phyloP scores from a whole-genome alignment of 164 flowering plant species.

The Nymphaea colorata region DNA sequence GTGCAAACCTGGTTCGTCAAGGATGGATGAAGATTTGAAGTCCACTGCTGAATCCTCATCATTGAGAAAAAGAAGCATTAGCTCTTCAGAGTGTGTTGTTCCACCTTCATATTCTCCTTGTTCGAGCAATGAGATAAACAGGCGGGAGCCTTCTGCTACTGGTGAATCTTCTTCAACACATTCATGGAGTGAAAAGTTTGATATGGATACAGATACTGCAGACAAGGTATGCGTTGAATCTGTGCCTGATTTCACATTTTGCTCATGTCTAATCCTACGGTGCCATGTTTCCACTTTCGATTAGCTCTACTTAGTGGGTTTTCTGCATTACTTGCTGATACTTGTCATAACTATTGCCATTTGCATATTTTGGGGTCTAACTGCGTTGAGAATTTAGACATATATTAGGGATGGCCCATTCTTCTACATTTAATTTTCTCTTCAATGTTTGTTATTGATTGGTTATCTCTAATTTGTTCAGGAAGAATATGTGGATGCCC shows the following conservation, averaged over 20 bases:
- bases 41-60: conserved; percentile 88
- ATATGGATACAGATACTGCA: background rate
- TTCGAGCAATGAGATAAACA: conserved; percentile 8
- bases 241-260: too few relatives aligned
- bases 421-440: background rate
- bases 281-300: background rate
- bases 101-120: conserved; percentile 31
- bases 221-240: background rate
- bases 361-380: background rate
- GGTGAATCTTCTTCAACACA: background rate
- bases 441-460: background rate
- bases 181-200: background rate
- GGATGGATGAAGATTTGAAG: conserved; percentile 45
- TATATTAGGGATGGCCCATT: too few relatives aligned
- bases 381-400: too few relatives aligned
- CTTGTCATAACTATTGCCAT: background rate
- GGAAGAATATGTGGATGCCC: background rate
- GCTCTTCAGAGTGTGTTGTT: conserved; percentile 31
- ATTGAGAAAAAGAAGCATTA: conserved; percentile 33
- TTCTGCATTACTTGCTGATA: background rate
- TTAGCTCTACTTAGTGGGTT: background rate
- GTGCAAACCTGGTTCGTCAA: conserved; percentile 16
- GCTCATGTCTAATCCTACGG: too few relatives aligned
- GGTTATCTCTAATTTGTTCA: background rate
- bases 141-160: background rate